These are phyloP conservation scores for Aureobasidium lini DNA, from an alignment of 2,329 filamentous ascomycete species.

Conservation along the genomic window DNA sequence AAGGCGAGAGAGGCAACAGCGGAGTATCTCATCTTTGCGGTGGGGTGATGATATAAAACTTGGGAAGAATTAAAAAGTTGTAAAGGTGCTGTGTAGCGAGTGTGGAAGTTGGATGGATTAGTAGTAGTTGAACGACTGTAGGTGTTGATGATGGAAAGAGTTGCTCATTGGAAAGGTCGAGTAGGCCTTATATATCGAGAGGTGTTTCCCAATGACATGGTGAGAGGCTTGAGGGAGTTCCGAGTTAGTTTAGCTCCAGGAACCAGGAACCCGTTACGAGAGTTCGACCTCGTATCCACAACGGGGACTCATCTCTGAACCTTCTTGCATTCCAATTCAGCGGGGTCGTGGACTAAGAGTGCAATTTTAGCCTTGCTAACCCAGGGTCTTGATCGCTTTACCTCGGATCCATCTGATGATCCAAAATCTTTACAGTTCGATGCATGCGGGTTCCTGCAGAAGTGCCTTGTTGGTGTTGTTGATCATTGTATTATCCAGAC, in stretches of 20 bases:
- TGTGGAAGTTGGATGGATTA: background rate
- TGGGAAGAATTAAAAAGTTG: background rate
- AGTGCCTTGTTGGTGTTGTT: background rate
- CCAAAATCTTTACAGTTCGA: background rate
- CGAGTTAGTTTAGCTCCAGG: conserved; percentile 2
- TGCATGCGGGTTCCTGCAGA: conserved; percentile 2
- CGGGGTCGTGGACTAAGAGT: background rate
- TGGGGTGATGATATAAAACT: background rate
- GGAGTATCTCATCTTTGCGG: conserved; percentile 7
- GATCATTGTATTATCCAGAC: background rate
- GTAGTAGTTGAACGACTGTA: background rate
- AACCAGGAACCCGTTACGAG: conserved; percentile 4
- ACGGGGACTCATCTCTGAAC: background rate
- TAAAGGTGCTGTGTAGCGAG: background rate
- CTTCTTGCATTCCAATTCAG: background rate
- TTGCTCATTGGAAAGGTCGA: background rate
- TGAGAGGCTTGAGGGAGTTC: background rate
- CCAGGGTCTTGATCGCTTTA: background rate
- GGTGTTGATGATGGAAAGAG: background rate
- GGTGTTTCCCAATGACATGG: background rate
- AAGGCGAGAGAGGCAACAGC: conserved; percentile 3
- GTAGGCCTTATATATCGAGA: background rate
- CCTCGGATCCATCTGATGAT: background rate
- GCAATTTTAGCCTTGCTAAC: background rate
- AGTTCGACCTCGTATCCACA: conserved; percentile 5